Percentiles rank a stretch among this genome's conserved stretches.
These are phyloP conservation scores for Chaetomium sp. DNA, from an alignment of 2,329 filamentous ascomycete species.

Conservation along the genomic window DNA sequence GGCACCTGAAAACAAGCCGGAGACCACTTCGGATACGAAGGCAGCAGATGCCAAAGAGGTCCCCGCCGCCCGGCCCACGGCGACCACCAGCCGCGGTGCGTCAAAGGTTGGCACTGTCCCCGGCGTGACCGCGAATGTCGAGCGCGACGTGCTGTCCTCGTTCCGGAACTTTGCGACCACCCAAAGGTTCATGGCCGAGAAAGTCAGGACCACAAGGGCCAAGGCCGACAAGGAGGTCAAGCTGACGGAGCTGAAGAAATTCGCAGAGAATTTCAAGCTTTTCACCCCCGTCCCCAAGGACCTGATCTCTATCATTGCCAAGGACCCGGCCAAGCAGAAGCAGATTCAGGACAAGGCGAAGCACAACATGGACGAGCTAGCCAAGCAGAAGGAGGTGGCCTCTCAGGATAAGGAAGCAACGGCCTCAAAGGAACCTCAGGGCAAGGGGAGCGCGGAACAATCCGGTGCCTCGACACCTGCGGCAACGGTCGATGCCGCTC, in stretches of 20 bases:
- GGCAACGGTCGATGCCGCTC: constrained; percentile 27
- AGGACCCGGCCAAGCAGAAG: constrained; percentile 92
- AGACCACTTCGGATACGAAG: constrained; percentile 32
- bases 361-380: constrained; percentile 69
- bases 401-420: constrained; percentile 49
- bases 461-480: constrained; percentile 29
- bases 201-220: constrained; percentile 58
- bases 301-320: constrained; percentile 91
- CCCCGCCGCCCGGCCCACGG: constrained; percentile 24
- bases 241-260: constrained; percentile 91
- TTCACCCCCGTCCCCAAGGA: constrained; percentile 90
- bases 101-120: constrained; percentile 48
- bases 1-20: constrained; percentile 34
- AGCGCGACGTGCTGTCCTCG: constrained; percentile 61
- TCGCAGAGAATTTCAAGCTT: constrained; percentile 91
- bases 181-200: constrained; percentile 58
- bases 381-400: constrained; percentile 51
- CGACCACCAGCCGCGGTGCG: constrained; percentile 43
- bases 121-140: constrained; percentile 62
- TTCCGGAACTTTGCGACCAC: constrained; percentile 66
- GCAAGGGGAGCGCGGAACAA: constrained; percentile 42
- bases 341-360: constrained; percentile 89
- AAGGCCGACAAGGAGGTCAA: constrained; percentile 86
- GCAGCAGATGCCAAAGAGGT: constrained; percentile 27
- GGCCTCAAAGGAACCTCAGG: constrained; percentile 54